Evolutionary conservation across 2,329 filamentous ascomycete genomes (phyloP).

Genomic region (Bertia moriformis): DNA sequence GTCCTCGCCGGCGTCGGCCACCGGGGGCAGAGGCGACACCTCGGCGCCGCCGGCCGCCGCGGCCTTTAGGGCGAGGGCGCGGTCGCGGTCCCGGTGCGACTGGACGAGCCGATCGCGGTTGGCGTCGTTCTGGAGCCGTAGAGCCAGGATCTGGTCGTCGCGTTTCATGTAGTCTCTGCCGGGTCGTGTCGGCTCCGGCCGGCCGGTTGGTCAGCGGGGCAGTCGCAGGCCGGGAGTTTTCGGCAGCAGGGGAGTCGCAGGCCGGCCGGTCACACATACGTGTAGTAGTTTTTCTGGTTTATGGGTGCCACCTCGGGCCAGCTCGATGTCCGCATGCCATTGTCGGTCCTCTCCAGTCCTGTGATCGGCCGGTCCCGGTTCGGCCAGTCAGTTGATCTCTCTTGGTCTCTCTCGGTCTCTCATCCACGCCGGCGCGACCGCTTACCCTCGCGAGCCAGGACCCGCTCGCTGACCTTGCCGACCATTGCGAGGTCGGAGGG

Average conservation of each 20-base stretch:
- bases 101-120: conserved; percentile 71
- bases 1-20: conserved; percentile 41
- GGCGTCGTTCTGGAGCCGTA: conserved; percentile 77
- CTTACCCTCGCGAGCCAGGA: conserved; percentile 47
- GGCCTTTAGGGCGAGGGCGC: conserved; percentile 68
- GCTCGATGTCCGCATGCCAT: conserved; percentile 87
- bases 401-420: conserved; percentile 3
- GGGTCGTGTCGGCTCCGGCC: conserved; percentile 4
- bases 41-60: conserved; percentile 59
- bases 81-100: conserved; percentile 74
- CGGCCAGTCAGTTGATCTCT: conserved; percentile 7
- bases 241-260: too few relatives aligned
- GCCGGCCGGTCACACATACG: conserved; percentile 57
- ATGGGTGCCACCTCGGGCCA: conserved; percentile 90
- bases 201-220: not conserved
- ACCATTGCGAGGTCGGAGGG: too few relatives aligned
- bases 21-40: conserved; percentile 41
- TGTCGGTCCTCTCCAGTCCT: conserved; percentile 94
- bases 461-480: conserved; percentile 50
- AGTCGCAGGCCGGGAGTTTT: not conserved
- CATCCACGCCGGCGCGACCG: conserved; percentile 3
- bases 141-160: conserved; percentile 86
- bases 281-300: conserved; percentile 99
- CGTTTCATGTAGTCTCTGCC: conserved; percentile 89
- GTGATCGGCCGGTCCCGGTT: conserved; percentile 3